Base-by-base conservation (phyloP, 768 basidiomycete species). In the Suillus sp. region DNA sequence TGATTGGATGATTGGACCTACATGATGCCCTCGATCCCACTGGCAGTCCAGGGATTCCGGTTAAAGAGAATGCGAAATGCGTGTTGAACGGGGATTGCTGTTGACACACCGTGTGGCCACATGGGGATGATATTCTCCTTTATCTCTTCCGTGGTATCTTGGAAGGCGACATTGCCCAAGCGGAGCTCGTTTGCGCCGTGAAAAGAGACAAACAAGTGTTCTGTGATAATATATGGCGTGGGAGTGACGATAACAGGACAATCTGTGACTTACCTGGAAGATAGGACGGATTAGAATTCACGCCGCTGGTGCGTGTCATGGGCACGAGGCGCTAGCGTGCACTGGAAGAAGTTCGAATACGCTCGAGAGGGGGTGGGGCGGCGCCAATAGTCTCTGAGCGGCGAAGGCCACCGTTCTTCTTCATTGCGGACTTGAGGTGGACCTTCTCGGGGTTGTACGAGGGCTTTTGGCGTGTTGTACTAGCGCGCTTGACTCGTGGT, bases 161-260 rank as follows among this genome's bases (percentile, higher is more conserved):
- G 86, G 55, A 86, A 77, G 22, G 74, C 72, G 32, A 83, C 68
- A 60, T 79, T 80, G 32, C 74, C 77, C 27, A 83, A 61, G 55
- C 81, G 81, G 50, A 92, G 74, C 74, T 91, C 87, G 68, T 85
- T 88, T 62, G 84, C 83, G 48, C 85, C 83, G 63, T 83, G 81
- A 68, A 93, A 86, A 27, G 88, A 84, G 55, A 93, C 77, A 69
- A 92, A 88, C 78, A 92, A 80, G 69, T 92, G 90, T 66, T 86
- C 91, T 92, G 67, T 56, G 63, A 60, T 32, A 10, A 51, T n/a
- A 57, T 56, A 18, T 27, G 18, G 14, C 30, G 30, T 53, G 50
- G 50, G 56, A 51, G 38, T 38, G 43, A 38, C 38, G 57, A 64
- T 54, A 68, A 66, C 20, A 65, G 60, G 13, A 47, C 48, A 47